A percentile compares a stretch with the other conserved stretches of the same genome.
These are phyloP conservation scores for Cephalotrichum gorgonifer DNA, from an alignment of 2,329 filamentous ascomycete species.

Conservation along the genomic window DNA sequence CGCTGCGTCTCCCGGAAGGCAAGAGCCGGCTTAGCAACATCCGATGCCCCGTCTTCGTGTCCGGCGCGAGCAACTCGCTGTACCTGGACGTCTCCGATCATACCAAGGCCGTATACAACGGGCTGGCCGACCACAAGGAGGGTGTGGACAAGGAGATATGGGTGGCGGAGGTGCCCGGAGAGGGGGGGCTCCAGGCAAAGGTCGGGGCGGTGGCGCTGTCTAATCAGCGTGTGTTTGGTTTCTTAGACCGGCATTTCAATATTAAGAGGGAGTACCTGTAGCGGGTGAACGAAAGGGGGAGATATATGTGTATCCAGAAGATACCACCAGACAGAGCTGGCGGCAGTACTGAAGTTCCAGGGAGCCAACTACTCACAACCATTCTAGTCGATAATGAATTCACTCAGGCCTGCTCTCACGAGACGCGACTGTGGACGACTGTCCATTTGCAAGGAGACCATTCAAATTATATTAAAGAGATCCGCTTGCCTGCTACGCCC, in stretches of 20 bases:
- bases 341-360: too few relatives aligned
- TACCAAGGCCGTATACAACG: constrained; percentile 9
- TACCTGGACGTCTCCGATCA: constrained; percentile 11
- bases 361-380: too few relatives aligned
- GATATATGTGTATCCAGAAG: too few relatives aligned
- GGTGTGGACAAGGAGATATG: constrained; percentile 12
- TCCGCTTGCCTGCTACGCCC: too few relatives aligned
- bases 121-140: constrained; percentile 5
- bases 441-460: too few relatives aligned
- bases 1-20: constrained; percentile 8
- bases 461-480: too few relatives aligned
- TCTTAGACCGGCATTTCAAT: constrained; percentile 12
- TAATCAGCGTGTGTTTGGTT: constrained; percentile 12
- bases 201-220: constrained; percentile 12
- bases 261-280: constrained; percentile 9
- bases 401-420: too few relatives aligned
- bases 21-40: constrained; percentile 12
- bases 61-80: constrained; percentile 12
- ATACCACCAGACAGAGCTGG: too few relatives aligned
- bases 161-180: constrained; percentile 8
- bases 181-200: constrained; percentile 15
- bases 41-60: constrained; percentile 17
- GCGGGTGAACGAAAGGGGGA: too few relatives aligned
- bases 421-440: too few relatives aligned
- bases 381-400: too few relatives aligned